Evolutionary conservation across 345 rosid genomes (phyloP).

Genomic region (Dipteronia dyeriana): DNA sequence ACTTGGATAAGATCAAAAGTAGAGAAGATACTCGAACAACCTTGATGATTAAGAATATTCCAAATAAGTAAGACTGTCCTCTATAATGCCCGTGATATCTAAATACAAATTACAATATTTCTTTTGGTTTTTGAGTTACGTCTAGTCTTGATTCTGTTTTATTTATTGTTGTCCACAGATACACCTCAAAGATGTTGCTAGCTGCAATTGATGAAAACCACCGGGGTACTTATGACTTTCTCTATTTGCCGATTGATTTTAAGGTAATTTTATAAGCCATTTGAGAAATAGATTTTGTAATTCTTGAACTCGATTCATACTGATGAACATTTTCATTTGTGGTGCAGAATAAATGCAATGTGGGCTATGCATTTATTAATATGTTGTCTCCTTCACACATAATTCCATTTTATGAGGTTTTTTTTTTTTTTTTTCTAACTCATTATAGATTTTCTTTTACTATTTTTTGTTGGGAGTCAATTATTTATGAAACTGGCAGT

Average conservation of each 20-base stretch:
- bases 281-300: conserved; percentile 12
- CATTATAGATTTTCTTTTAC: not conserved
- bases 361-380: conserved; percentile 83
- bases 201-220: conserved; percentile 74
- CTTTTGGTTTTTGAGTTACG: not conserved
- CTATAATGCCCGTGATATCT: conserved; percentile 6
- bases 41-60: conserved; percentile 67
- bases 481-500: not conserved
- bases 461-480: not conserved
- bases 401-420: conserved; percentile 68
- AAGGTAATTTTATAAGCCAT: conserved; percentile 48
- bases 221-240: conserved; percentile 67
- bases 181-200: conserved; percentile 75
- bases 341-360: conserved; percentile 81
- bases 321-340: conserved; percentile 23
- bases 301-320: conserved; percentile 11
- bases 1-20: conserved; percentile 66
- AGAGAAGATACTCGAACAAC: conserved; percentile 71
- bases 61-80: conserved; percentile 49
- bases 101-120: not conserved
- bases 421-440: conserved; percentile 18
- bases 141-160: conserved; percentile 6
- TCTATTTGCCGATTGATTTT: conserved; percentile 78
- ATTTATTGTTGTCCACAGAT: conserved; percentile 37
- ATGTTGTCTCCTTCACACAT: conserved; percentile 74